These are phyloP conservation scores for Halophytophthora batemanensis DNA, from an alignment of 352 stramenopile species.

Conservation along the genomic window DNA sequence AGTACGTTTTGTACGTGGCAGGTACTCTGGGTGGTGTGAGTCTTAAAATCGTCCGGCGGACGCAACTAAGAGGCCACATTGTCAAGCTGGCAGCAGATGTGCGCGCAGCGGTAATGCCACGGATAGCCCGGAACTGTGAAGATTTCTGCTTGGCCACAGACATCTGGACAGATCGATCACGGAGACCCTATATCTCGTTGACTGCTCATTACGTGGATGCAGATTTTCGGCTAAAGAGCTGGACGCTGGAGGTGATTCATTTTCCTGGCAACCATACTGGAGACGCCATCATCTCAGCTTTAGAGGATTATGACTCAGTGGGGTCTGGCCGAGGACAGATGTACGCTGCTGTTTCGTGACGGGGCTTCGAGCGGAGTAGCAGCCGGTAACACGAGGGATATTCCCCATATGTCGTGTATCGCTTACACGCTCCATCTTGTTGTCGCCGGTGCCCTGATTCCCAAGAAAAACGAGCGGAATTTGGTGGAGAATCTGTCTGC, in stretches of 20 bases:
- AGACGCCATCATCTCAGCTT: slow-evolving; percentile 1
- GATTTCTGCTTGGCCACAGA: slow-evolving; percentile 11
- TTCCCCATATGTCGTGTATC: background rate
- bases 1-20: too few species aligned
- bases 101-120: background rate
- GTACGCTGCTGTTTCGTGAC: background rate
- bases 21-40: background rate
- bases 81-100: background rate
- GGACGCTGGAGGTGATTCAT: slow-evolving; percentile 7
- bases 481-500: too few species aligned
- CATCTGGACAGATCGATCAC: slow-evolving; percentile 10
- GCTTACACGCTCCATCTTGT: background rate
- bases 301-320: background rate
- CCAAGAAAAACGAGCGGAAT: background rate
- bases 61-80: background rate
- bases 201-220: slow-evolving; percentile 14
- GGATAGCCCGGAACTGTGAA: too few species aligned
- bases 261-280: slow-evolving; percentile 9
- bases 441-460: background rate
- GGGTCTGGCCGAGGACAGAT: background rate
- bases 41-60: too few species aligned
- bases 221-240: background rate
- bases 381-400: background rate
- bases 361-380: background rate
- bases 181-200: slow-evolving; percentile 7